Evolutionary conservation across 2,329 filamentous ascomycete species (phyloP).

Genomic region (Incumbomyces lentus): DNA sequence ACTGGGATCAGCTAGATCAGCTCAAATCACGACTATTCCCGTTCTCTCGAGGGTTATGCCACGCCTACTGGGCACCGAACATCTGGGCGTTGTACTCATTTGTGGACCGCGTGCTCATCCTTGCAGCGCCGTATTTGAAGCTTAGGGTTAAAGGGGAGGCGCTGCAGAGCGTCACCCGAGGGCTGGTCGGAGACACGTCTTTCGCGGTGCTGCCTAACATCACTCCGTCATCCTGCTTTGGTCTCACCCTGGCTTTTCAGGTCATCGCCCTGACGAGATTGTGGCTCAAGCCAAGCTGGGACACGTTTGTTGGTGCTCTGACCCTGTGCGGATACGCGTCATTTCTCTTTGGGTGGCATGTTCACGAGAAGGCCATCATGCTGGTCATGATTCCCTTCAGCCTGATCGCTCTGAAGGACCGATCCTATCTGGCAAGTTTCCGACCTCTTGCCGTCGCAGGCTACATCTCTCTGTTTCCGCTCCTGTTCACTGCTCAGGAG

Average conservation of each 20-base stretch:
- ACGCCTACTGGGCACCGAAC: slow-evolving; percentile 98
- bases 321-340: slow-evolving; percentile 93
- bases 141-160: slow-evolving; percentile 63
- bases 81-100: slow-evolving; percentile 97
- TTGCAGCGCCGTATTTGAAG: slow-evolving; percentile 73
- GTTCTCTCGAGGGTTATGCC: slow-evolving; percentile 85
- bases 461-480: slow-evolving; percentile 87
- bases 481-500: slow-evolving; percentile 83
- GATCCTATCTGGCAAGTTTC: slow-evolving; percentile 84
- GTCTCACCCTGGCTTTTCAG: slow-evolving; percentile 74
- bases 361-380: slow-evolving; percentile 93
- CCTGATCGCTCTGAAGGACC: slow-evolving; percentile 78
- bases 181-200: slow-evolving; percentile 82
- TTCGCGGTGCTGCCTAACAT: slow-evolving; percentile 90
- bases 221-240: slow-evolving; percentile 67
- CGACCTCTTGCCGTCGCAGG: slow-evolving; percentile 83
- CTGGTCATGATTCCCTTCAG: slow-evolving; percentile 93
- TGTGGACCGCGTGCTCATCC: slow-evolving; percentile 67
- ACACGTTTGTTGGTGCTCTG: slow-evolving; percentile 77
- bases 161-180: slow-evolving; percentile 79
- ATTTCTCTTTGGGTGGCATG: slow-evolving; percentile 96
- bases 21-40: slow-evolving; percentile 78
- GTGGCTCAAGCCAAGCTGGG: slow-evolving; percentile 71
- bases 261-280: slow-evolving; percentile 68
- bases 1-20: slow-evolving; percentile 73